Base-by-base conservation (phyloP, 768 basidiomycete genomes). In the Termitomyces sp. region DNA sequence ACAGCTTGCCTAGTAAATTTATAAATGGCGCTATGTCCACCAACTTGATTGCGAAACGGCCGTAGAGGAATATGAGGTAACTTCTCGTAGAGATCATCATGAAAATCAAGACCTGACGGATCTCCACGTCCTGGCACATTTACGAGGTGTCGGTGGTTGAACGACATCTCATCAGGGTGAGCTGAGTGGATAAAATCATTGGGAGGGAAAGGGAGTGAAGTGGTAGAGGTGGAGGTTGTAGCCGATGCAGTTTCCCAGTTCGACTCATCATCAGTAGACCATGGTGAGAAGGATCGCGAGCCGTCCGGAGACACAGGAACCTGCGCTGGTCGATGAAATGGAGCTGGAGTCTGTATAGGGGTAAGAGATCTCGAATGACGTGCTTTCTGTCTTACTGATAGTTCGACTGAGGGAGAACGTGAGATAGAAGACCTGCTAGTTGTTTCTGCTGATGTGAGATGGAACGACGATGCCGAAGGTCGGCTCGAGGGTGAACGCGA, bases 1-100 rank as follows among this genome's bases (percentile, higher is more conserved):
- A 99, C 95, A 8, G 97, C 96, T 65, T 95, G 85, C 69, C 94
- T 94, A 4, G 96, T 98, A 66, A 99, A 98, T 70, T 96, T 95
- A 76, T 98, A 98, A 68, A 99, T 97, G 59, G 94, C 91, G 65
- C 86, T 93, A 72, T 99, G 97, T 3, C 97, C 97, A 45, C 97
- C 97, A 35, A 99, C 97, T 76, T 98, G 96, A 68, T 99, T 97
- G 53, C 92, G 88, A 76, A 98, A 99, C 6, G 97, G 97, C 52
- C 91, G 87, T 8, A 99, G 78, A 38, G 96, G 96, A 52, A 99
- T 94, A 61, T 95, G 92, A 1, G 91, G 92, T 48, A 93, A 76
- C 62, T 81, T 81, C 57, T 85, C 86, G 61, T 87, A 79, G 13
- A 84, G 76, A 33, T 63, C 63, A 24, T 58, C 59, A 33, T 59